Percentiles rank a stretch among this genome's conserved stretches.
phyloP scores from a whole-genome alignment of 331 rosid species.

The Quercus phellos region DNA sequence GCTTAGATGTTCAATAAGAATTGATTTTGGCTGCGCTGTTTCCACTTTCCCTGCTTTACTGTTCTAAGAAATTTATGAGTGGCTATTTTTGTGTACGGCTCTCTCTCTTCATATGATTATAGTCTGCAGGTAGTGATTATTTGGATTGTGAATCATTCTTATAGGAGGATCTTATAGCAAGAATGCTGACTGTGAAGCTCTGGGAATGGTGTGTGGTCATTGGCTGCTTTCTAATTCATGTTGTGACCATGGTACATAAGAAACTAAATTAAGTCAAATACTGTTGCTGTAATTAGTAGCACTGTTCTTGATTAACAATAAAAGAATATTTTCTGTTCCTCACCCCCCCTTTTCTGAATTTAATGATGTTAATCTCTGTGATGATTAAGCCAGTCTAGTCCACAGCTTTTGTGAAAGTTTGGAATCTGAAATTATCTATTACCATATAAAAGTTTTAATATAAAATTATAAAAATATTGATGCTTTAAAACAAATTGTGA shows the following conservation, averaged over 20 bases:
- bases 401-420: neutral
- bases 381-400: neutral
- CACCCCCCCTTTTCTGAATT: neutral
- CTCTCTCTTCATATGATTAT: neutral
- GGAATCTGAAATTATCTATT: neutral
- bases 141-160: neutral
- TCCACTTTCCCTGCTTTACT: neutral
- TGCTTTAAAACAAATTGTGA: no score
- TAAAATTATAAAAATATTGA: no score
- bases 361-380: neutral
- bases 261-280: neutral
- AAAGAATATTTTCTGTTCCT: neutral
- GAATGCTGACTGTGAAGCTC: neutral
- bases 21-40: neutral
- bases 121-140: neutral
- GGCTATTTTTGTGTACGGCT: neutral
- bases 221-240: neutral
- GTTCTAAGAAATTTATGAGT: neutral
- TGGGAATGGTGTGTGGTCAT: neutral
- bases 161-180: neutral
- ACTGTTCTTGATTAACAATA: neutral
- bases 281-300: neutral
- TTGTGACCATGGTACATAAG: neutral
- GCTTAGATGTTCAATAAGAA: slow-evolving; percentile 6
- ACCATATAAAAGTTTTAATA: no score